Evolutionary conservation across 345 rosid species (phyloP), one percentile per base, ranked within the genome.

Genomic region (Nasturtium officinale): DNA sequence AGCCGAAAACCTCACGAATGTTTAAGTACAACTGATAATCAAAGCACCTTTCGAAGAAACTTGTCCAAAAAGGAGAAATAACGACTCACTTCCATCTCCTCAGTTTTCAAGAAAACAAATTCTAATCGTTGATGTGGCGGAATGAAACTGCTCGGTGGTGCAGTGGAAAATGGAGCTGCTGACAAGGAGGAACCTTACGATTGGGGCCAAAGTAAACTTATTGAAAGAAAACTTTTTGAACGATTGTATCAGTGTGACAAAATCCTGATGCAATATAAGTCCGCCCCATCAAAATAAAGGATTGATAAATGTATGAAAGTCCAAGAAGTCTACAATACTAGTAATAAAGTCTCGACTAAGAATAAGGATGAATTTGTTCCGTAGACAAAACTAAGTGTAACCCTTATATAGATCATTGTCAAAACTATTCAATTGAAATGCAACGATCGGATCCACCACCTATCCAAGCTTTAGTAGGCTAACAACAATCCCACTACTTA

Each of bases 71-170:
- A 29, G 12, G 69, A 64, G 45, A 47, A 51, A 66, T 32, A n/a
- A 21, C 37, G 21, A 52, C 50, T 37, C 71, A 66, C 50, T 35
- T 52, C 71, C 71, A 66, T 66, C 50, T 66, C 60, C 60, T 65
- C 45, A 33, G 57, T 18, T 48, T 48, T 20, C 30, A 28, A 63
- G 40, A 37, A 45, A 28, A 17, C 11, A 16, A 26, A 28, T 63
- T 63, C 53, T 0, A 45, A 30, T 45, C 1, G 11, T 64, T 18
- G 43, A 21, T 8, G 32, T 21, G 4, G 17, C 50, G 13, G 4
- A 26, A 11, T 13, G 16, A 64, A 47, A 61, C 5, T 23, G 18
- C 51, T 40, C 5, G n/a, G 42, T 29, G 55, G 16, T 63, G 26
- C 37, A 43, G 37, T 32, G 37, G 37, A 2, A 32, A 32, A 32